Evolutionary conservation across 2,329 filamentous ascomycete species (phyloP), one percentile per base, ranked within the genome.

Genomic region (Chrysoporthe deuterocubensis): DNA sequence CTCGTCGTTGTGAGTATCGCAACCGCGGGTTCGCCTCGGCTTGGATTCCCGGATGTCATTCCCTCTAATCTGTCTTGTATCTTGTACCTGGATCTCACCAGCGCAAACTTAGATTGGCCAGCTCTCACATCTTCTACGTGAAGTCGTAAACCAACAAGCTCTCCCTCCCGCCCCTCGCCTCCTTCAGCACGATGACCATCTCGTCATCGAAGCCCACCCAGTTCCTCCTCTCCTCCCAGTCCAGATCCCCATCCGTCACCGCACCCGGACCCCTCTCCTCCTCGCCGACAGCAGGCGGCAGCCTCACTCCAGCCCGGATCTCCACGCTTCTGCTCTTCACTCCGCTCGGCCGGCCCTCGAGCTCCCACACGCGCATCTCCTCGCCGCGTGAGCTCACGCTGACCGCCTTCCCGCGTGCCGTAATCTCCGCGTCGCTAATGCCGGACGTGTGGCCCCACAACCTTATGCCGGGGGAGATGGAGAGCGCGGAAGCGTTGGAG

Each of bases 361-460:
- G 84, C 74, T 97, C 93, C 94, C 94, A 97, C 6, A 97, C 89
- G 7, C 94, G 88, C 70, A 93, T 88, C 76, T 93, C 91, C 67
- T 91, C 89, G 40, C 93, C 94, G n/a, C 88, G 84, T 26, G 85
- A 85, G 78, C 92, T 96, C 62, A 97, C 90, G n/a, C 93, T 96
- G 4, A 97, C 92, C 0, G 94, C 94, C 78, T 94, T 96, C 21
- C 94, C 94, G 48, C 92, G 88, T 57, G 91, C 88, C 21, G 92
- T 94, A 65, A 97, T 92, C 74, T 96, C 90, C 8, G 92, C 93
- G 43, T 92, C 90, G 61, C 92, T 93, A 44, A 97, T 93, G 3
- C 92, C 92, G 1, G 94, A 96, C 0, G 94, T 97, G 75, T 97
- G 94, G 8, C 94, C 94, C 92, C 93, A 97, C 6, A 97, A 86